Conservation (phyloP, 192 early-diverging fungal genomes). For the Linnemannia zychae region DNA sequence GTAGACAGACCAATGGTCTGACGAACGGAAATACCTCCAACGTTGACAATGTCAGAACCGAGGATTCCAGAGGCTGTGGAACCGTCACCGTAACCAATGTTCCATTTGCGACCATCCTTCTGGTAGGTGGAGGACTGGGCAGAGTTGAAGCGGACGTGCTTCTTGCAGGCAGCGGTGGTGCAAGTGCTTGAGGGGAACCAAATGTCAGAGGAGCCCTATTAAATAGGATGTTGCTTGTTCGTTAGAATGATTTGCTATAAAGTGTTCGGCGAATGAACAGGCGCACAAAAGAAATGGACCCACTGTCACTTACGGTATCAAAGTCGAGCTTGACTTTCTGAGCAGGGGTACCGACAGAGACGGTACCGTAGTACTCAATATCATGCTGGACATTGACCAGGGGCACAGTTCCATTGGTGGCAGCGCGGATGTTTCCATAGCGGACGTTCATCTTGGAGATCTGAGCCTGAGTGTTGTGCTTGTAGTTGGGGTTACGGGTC, state of each 20-base stretch:
- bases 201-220: slow-evolving; percentile 66
- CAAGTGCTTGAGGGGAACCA: slow-evolving; percentile 69
- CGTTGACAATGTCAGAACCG: slow-evolving; percentile 64
- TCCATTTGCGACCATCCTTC: slow-evolving; percentile 69
- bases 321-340: slow-evolving; percentile 56
- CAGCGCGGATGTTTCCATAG: slow-evolving; percentile 16
- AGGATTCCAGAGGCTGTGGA: slow-evolving; percentile 60
- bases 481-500: slow-evolving; percentile 30
- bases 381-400: slow-evolving; percentile 57
- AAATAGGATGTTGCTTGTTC: neutral
- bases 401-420: slow-evolving; percentile 16
- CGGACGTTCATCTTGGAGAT: slow-evolving; percentile 32
- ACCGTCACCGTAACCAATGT: slow-evolving; percentile 75
- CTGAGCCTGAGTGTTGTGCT: slow-evolving; percentile 30
- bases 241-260: slow-evolving; percentile 29
- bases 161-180: slow-evolving; percentile 48
- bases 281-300: slow-evolving; percentile 43
- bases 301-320: slow-evolving; percentile 41
- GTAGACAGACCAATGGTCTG: slow-evolving; percentile 74
- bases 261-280: slow-evolving; percentile 68
- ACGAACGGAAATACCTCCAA: slow-evolving; percentile 70
- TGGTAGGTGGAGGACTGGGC: slow-evolving; percentile 65
- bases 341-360: slow-evolving; percentile 71
- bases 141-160: slow-evolving; percentile 64
- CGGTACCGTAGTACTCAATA: slow-evolving; percentile 71